Evolutionary conservation across 225 moss, liverwort and hornwort species (phyloP), one percentile per base, ranked within the genome.

Genomic region (Physcomitrellopsis africana): DNA sequence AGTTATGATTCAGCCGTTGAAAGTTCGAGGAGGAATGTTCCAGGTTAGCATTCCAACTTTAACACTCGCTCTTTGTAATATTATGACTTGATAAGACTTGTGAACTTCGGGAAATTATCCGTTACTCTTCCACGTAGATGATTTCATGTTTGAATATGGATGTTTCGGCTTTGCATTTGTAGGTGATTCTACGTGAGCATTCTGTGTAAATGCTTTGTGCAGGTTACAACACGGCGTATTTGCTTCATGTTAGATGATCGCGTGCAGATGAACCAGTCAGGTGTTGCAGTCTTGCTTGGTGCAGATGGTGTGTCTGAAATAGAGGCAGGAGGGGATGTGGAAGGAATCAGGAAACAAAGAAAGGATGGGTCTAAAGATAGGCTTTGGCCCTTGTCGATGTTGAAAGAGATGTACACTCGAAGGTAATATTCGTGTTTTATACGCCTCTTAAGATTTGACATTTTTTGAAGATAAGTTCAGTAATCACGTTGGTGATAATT

Each of bases 221-320:
- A 99, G 99, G 83, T 99, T 47, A 99, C 99, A 56, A 95, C 92
- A 52, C 87, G 86, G 57, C 95, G 99, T 67, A 86, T 99, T 59
- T 93, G 95, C 88, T 99, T 99, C 87, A 95, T 99, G 82, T 83
- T 99, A 76, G 93, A 95, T 76, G 95, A 99, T 71, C 90, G 95
- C 32, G 93, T 99, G 68, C 90, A 88, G 43, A 86, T 93, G 55
- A 88, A 84, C 65, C 90, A 93, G 69, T 85, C 90, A 52, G 95
- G 95, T 70, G 82, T 88, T 72, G 83, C 87, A 68, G 89, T 91
- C 79, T 84, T 95, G 78, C 75, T 78, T 79, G 80, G 81, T 77
- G 89, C 79, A 63, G 93, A 91, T 20, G 80, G 83, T 72, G 61
- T 65, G 20, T 71, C 80, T 51, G 80, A 84, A 64, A 63, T 67